phyloP scores from a whole-genome alignment of 1,139 yeast species.

The Taiozyma sp. region DNA sequence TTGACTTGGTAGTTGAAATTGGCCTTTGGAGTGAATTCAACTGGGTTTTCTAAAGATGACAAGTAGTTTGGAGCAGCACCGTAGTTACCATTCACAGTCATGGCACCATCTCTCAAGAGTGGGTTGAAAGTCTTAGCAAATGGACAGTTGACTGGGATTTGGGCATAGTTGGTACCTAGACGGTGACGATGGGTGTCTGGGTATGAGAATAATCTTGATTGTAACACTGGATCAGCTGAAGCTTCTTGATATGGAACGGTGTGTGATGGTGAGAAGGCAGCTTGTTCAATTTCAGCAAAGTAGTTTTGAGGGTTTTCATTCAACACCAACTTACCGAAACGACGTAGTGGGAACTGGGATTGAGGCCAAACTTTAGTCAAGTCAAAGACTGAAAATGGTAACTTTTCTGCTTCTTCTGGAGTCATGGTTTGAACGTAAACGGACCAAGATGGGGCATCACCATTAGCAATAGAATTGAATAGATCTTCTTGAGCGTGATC shows the following conservation, averaged over 20 bases:
- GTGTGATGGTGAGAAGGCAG: slow-evolving; percentile 57
- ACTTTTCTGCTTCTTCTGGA: slow-evolving; percentile 53
- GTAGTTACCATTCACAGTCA: slow-evolving; percentile 81
- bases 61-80: slow-evolving; percentile 82
- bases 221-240: slow-evolving; percentile 57
- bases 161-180: slow-evolving; percentile 58
- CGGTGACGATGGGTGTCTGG: slow-evolving; percentile 61
- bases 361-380: slow-evolving; percentile 66
- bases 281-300: slow-evolving; percentile 57
- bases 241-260: slow-evolving; percentile 58
- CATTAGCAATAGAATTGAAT: slow-evolving; percentile 55
- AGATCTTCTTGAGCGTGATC: slow-evolving; percentile 63
- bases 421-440: slow-evolving; percentile 66
- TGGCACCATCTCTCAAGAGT: slow-evolving; percentile 81
- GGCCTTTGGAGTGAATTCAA: slow-evolving; percentile 43
- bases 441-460: slow-evolving; percentile 61
- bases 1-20: slow-evolving; percentile 40
- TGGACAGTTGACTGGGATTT: slow-evolving; percentile 69
- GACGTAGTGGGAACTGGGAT: slow-evolving; percentile 51
- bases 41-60: slow-evolving; percentile 41
- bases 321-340: slow-evolving; percentile 50
- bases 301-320: slow-evolving; percentile 54
- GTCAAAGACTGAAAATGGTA: slow-evolving; percentile 63
- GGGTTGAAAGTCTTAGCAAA: slow-evolving; percentile 51
- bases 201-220: slow-evolving; percentile 53